These are phyloP conservation scores for Stipa capillata DNA, from an alignment of 176 grass and related monocot species.

Conservation along the genomic window DNA sequence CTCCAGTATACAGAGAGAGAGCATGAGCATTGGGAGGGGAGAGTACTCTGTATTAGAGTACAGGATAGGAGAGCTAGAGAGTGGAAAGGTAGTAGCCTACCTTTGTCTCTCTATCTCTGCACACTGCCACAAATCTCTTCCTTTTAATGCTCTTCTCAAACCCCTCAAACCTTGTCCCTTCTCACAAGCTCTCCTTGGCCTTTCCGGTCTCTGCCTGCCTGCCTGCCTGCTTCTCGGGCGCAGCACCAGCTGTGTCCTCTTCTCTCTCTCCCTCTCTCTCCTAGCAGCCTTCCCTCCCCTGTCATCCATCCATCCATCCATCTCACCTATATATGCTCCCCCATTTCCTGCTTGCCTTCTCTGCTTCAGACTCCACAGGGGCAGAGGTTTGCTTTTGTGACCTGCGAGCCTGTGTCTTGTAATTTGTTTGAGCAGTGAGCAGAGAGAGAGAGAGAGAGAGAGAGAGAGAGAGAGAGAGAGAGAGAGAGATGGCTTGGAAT, in stretches of 20 bases:
- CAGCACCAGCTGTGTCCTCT: neutral
- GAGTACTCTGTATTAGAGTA: too few relatives aligned
- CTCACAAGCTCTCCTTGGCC: constrained; percentile 4
- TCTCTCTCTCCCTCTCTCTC: too few relatives aligned
- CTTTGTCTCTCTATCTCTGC: neutral
- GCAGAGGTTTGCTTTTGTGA: neutral
- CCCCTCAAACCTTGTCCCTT: constrained; percentile 2
- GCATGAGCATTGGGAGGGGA: neutral
- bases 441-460: neutral
- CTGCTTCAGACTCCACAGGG: neutral
- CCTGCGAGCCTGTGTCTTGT: neutral
- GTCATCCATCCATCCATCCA: neutral
- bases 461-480: neutral
- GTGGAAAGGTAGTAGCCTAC: neutral
- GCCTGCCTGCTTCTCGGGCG: constrained; percentile 13
- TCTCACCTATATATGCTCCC: constrained; percentile 22
- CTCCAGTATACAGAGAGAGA: neutral
- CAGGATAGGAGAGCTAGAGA: neutral
- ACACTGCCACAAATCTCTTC: neutral
- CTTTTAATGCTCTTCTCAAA: neutral
- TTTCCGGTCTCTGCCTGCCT: constrained; percentile 19
- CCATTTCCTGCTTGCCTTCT: neutral
- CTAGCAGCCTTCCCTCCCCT: neutral
- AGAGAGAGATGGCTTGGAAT: constrained; percentile 32
- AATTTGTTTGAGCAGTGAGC: neutral